Evolutionary conservation across 2,329 filamentous ascomycete genomes (phyloP).

Genomic region (Trichoderma koningiopsis): DNA sequence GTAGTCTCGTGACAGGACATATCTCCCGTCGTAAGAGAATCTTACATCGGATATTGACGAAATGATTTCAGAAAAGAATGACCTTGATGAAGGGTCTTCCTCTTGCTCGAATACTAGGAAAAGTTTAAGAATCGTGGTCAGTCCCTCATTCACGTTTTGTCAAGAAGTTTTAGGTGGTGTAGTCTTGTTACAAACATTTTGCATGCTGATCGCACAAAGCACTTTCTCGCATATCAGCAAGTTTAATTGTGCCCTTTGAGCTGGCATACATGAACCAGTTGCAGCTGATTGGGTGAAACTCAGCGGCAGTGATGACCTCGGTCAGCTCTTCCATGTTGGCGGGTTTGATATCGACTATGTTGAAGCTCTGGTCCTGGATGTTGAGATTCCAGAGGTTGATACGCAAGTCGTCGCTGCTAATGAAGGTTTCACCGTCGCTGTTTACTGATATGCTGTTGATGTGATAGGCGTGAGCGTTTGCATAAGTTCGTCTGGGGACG

Average conservation of each 20-base stretch:
- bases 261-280: constrained; percentile 99
- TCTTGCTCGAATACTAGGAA: constrained; percentile 92
- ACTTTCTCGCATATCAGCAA: constrained; percentile 97
- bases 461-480: constrained; percentile 98
- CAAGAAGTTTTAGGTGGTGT: neutral
- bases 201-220: constrained; percentile 94
- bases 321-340: constrained; percentile 99
- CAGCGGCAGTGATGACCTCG: constrained; percentile 96
- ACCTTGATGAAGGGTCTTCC: constrained; percentile 93
- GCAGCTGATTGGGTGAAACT: constrained; percentile 95
- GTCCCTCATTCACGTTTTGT: neutral
- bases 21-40: constrained; percentile 93
- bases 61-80: constrained; percentile 99
- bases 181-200: constrained; percentile 65
- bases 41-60: constrained; percentile 98
- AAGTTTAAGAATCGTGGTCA: neutral
- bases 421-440: constrained; percentile 98
- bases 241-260: constrained; percentile 97
- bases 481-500: constrained; percentile 92
- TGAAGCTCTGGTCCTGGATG: constrained; percentile 99
- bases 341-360: constrained; percentile 99
- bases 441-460: constrained; percentile 99
- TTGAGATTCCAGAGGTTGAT: constrained; percentile 99
- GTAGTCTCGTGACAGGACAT: constrained; percentile 97
- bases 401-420: constrained; percentile 95